These are phyloP conservation scores for Aechmea fasciata DNA, from an alignment of 176 grass and related monocot genomes.

Conservation along the genomic window DNA sequence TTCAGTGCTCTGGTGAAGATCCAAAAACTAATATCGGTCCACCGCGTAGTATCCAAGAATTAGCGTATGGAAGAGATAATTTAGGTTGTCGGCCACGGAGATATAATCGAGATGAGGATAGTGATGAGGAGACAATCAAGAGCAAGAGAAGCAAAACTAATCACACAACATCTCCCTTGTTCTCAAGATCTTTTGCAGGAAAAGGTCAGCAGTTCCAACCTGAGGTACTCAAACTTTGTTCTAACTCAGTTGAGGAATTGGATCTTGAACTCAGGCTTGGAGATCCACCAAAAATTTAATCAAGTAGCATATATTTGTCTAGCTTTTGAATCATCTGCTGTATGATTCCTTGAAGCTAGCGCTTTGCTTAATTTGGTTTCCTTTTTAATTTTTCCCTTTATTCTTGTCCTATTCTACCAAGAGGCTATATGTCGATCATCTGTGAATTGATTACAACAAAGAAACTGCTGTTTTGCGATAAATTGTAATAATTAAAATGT, in stretches of 20 bases:
- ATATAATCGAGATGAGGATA: neutral
- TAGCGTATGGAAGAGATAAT: neutral
- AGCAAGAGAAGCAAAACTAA: slow-evolving; percentile 5
- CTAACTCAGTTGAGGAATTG: slow-evolving; percentile 2
- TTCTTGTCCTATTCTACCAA: too few species aligned
- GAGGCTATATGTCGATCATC: too few species aligned
- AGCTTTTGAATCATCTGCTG: too few species aligned
- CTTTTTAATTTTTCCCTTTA: too few species aligned
- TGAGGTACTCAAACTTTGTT: neutral
- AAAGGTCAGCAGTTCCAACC: neutral
- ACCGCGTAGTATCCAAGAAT: neutral
- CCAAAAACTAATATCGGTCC: neutral
- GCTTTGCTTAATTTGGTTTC: too few species aligned
- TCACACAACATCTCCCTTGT: neutral
- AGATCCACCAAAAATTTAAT: slow-evolving; percentile 4
- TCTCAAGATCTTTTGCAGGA: neutral
- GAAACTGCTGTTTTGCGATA: too few species aligned
- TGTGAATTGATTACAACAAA: too few species aligned
- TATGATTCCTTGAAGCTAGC: too few species aligned
- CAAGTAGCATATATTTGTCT: neutral
- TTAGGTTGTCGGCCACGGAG: neutral
- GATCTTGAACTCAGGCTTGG: slow-evolving; percentile 24
- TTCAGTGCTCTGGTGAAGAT: neutral
- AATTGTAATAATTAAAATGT: too few species aligned
- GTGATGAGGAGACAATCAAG: neutral